Evolutionary conservation across 495 filamentous ascomycete genomes (phyloP).

Genomic region (Parachaetomium inaequale): DNA sequence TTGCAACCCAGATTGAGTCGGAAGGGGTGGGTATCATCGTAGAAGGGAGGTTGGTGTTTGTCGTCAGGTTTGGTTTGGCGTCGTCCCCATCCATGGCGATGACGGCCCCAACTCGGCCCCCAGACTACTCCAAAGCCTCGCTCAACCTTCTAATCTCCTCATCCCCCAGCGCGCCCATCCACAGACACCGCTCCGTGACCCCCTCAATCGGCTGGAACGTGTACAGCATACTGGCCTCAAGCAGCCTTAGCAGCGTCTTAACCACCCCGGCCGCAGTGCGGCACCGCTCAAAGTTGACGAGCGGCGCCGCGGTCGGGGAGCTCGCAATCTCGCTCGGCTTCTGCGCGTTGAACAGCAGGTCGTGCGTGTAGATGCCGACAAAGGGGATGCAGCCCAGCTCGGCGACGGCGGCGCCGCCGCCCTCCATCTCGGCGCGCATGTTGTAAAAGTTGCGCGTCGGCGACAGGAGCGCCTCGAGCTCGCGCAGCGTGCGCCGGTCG

Average conservation of each 20-base stretch:
- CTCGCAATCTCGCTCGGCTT: slow-evolving; percentile 69
- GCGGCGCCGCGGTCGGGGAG: slow-evolving; percentile 61
- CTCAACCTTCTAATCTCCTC: slow-evolving; percentile 64
- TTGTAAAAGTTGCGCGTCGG: slow-evolving; percentile 89
- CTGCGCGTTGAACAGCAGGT: slow-evolving; percentile 94
- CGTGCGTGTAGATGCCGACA: slow-evolving; percentile 90
- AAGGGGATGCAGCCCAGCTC: slow-evolving; percentile 95
- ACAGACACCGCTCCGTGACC: slow-evolving; percentile 85
- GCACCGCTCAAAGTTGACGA: slow-evolving; percentile 95
- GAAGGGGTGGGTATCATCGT: no score
- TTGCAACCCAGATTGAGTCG: no score
- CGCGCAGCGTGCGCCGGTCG: slow-evolving; percentile 68
- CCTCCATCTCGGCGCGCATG: slow-evolving; percentile 88
- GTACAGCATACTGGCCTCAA: slow-evolving; percentile 91
- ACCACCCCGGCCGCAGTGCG: slow-evolving; percentile 87
- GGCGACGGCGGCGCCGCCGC: slow-evolving; percentile 39
- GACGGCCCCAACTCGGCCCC: no score
- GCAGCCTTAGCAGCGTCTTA: slow-evolving; percentile 82
- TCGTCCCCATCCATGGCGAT: neutral
- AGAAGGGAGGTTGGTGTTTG: neutral
- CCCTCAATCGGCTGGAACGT: slow-evolving; percentile 79
- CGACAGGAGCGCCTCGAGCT: slow-evolving; percentile 80
- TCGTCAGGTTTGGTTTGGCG: neutral
- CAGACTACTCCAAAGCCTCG: slow-evolving; percentile 41
- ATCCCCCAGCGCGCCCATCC: slow-evolving; percentile 86